Conservation (phyloP, 768 basidiomycete species). For the Lentinus brumalis region DNA sequence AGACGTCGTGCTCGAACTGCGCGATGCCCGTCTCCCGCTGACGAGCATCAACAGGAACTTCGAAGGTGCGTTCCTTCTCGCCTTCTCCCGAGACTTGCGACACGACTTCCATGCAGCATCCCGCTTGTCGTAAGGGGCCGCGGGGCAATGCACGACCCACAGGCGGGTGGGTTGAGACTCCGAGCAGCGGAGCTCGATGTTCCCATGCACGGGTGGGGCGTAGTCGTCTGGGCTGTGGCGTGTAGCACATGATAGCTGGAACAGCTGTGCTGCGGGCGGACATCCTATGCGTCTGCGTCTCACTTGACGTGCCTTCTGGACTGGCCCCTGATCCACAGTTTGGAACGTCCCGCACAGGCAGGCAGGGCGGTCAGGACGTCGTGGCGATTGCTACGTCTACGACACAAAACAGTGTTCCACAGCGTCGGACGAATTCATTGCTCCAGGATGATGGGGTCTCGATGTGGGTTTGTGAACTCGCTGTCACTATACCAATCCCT, state of each 20-base stretch:
- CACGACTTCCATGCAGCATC: neutral
- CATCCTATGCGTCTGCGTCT: neutral
- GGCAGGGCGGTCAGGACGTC: neutral
- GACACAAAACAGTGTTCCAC: no score
- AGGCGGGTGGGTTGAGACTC: neutral
- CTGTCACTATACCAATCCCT: no score
- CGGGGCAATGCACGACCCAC: neutral
- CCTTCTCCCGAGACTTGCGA: slow-evolving; percentile 16
- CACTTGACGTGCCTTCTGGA: neutral
- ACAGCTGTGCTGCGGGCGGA: neutral
- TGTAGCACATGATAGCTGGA: neutral
- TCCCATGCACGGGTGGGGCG: neutral
- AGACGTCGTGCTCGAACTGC: slow-evolving; percentile 90
- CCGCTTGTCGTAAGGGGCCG: slow-evolving; percentile 1
- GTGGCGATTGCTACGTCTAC: no score
- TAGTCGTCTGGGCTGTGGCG: neutral
- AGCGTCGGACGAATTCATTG: no score
- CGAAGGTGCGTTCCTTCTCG: slow-evolving; percentile 59
- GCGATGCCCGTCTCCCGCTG: slow-evolving; percentile 90
- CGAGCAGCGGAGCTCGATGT: neutral
- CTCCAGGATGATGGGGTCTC: no score
- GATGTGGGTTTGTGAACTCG: no score
- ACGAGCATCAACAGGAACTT: slow-evolving; percentile 91
- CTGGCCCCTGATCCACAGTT: neutral
- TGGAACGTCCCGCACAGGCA: neutral